A percentile compares a stretch with the other conserved stretches of the same genome.
These are phyloP conservation scores for Apostasia ramifera DNA, from an alignment of 106 monocot genomes.

Conservation along the genomic window DNA sequence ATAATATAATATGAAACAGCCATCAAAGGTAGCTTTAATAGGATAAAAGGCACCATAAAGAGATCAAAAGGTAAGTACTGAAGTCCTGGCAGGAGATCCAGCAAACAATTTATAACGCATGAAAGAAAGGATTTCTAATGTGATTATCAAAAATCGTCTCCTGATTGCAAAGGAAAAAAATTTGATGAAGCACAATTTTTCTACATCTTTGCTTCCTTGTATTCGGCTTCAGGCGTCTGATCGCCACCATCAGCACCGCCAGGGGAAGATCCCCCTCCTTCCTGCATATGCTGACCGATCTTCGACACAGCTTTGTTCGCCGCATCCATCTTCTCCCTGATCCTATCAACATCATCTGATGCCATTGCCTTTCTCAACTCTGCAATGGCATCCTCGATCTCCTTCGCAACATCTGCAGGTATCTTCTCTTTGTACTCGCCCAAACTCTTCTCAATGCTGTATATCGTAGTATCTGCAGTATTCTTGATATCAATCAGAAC, in stretches of 20 bases:
- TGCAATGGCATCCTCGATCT: conserved; percentile 46
- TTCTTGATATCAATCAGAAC: conserved; percentile 51
- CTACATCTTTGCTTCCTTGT: conserved; percentile 42
- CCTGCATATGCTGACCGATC: conserved; percentile 54
- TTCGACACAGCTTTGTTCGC: conserved; percentile 58
- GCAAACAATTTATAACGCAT: too few relatives aligned
- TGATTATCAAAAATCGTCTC: too few relatives aligned
- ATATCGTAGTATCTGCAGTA: conserved; percentile 52
- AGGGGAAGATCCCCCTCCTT: conserved; percentile 6
- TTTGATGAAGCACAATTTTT: neutral
- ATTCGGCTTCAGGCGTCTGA: conserved; percentile 52
- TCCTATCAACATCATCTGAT: conserved; percentile 34
- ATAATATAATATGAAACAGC: too few relatives aligned
- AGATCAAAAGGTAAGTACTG: too few relatives aligned
- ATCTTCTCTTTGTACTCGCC: conserved; percentile 55
- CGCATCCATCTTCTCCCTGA: conserved; percentile 52
- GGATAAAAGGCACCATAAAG: too few relatives aligned
- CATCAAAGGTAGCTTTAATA: too few relatives aligned
- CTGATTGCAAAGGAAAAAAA: too few relatives aligned
- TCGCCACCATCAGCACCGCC: conserved; percentile 12
- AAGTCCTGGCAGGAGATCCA: too few relatives aligned
- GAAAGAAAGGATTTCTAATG: too few relatives aligned
- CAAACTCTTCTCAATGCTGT: conserved; percentile 65
- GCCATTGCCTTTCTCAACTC: conserved; percentile 41
- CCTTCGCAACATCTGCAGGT: conserved; percentile 37